Conservation (phyloP, 768 basidiomycete species). For the Naganishia antarctica region DNA sequence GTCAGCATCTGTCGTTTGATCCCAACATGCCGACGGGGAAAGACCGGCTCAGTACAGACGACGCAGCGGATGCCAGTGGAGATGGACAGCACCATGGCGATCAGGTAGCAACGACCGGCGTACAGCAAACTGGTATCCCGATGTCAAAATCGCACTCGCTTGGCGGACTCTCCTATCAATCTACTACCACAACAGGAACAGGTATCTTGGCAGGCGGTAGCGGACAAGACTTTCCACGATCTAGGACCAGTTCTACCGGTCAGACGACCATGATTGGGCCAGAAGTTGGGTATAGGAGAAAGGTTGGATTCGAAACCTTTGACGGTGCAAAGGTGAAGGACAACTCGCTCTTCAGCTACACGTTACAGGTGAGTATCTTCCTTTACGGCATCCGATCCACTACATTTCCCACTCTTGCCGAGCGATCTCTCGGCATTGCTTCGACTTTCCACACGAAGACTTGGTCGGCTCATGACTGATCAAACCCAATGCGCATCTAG, state of each 20-base stretch:
- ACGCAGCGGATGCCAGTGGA: background rate
- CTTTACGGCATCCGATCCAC: too few relatives aligned
- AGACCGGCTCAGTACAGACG: background rate
- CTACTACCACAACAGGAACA: conserved; percentile 1
- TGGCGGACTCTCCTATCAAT: conserved; percentile 16
- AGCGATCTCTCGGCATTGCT: too few relatives aligned
- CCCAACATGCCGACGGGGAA: conserved; percentile 8
- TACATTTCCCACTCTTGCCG: too few relatives aligned
- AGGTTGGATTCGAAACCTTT: conserved; percentile 52
- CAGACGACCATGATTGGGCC: conserved; percentile 31
- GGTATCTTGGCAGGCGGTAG: background rate
- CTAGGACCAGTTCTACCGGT: conserved; percentile 40
- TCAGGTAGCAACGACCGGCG: background rate
- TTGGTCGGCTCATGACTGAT: too few relatives aligned
- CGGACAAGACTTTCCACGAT: conserved; percentile 36
- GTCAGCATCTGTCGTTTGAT: conserved; percentile 12
- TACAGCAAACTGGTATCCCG: background rate
- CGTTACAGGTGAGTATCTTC: conserved; percentile 23
- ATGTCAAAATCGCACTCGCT: conserved; percentile 9
- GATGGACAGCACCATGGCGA: background rate
- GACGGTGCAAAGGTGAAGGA: conserved; percentile 39
- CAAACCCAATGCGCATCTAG: conserved; percentile 30
- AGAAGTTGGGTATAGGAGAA: conserved; percentile 40
- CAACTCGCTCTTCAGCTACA: conserved; percentile 46
- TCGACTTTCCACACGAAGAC: too few relatives aligned